These are phyloP conservation scores for Carex kokanica DNA, from an alignment of 176 grass and related monocot species.

Conservation along the genomic window DNA sequence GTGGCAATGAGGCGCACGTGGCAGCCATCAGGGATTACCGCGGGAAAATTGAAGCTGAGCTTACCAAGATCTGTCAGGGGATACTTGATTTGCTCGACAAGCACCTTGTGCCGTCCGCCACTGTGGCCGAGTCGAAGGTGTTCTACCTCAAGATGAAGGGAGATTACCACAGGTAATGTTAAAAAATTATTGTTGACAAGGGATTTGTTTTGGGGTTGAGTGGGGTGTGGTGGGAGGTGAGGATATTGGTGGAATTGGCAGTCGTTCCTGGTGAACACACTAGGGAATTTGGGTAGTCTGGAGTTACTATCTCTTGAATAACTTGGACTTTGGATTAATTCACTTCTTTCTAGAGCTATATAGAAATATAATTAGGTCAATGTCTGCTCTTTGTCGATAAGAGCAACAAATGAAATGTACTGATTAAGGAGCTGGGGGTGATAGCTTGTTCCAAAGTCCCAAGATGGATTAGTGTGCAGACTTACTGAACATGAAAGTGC, in stretches of 20 bases:
- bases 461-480: no score
- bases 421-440: neutral
- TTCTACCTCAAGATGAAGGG: conserved; percentile 98
- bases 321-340: neutral
- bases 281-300: neutral
- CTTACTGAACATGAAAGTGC: neutral
- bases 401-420: neutral
- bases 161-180: conserved; percentile 69
- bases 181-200: neutral
- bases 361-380: neutral
- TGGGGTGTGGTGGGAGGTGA: neutral
- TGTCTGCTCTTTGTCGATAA: neutral
- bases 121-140: conserved; percentile 70
- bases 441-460: neutral
- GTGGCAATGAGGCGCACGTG: conserved; percentile 68
- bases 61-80: conserved; percentile 73
- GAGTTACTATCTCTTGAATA: neutral
- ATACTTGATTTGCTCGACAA: conserved; percentile 74
- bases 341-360: neutral
- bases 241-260: neutral
- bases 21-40: conserved; percentile 63
- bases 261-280: neutral
- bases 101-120: conserved; percentile 73
- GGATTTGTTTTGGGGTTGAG: neutral
- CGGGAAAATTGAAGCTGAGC: conserved; percentile 71